These are phyloP conservation scores for Termitomyces sp. DNA, from an alignment of 768 basidiomycete species.

Conservation along the genomic window DNA sequence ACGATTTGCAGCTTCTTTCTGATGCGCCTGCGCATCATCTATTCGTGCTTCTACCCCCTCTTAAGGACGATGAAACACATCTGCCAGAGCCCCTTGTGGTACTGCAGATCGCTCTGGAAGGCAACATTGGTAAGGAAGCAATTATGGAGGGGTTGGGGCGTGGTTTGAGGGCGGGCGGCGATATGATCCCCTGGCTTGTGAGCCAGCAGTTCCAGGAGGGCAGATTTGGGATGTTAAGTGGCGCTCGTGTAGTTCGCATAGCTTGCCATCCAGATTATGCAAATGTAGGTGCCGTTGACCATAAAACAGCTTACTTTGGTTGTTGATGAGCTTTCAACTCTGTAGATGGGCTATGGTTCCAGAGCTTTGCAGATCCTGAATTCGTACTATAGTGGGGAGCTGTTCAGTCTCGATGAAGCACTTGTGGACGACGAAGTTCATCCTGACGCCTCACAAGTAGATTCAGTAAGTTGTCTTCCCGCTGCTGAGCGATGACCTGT, in stretches of 20 bases:
- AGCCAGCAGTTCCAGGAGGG: constrained; percentile 95
- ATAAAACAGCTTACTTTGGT: background rate
- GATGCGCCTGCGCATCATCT: constrained; percentile 97
- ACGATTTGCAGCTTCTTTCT: constrained; percentile 95
- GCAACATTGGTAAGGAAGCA: constrained; percentile 79
- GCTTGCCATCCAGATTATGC: constrained; percentile 96
- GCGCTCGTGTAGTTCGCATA: constrained; percentile 87
- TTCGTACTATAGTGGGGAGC: constrained; percentile 90
- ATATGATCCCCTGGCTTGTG: constrained; percentile 97
- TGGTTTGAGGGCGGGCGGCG: constrained; percentile 85
- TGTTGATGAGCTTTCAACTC: background rate
- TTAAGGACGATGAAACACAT: constrained; percentile 85
- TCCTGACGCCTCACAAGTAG: constrained; percentile 51
- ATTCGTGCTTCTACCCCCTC: constrained; percentile 91
- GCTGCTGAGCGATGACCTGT: background rate
- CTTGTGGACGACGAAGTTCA: constrained; percentile 50
- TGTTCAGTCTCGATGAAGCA: constrained; percentile 81
- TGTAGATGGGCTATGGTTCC: constrained; percentile 94
- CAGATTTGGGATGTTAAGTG: constrained; percentile 88
- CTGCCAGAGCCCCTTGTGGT: constrained; percentile 96
- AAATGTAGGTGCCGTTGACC: constrained; percentile 48
- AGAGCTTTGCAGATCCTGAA: constrained; percentile 85
- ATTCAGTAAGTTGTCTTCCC: constrained; percentile 28
- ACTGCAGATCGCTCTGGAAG: constrained; percentile 93
- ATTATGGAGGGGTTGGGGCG: constrained; percentile 85